Evolutionary conservation across 768 basidiomycete species (phyloP).

Genomic region (Lactifluus subvellereus): DNA sequence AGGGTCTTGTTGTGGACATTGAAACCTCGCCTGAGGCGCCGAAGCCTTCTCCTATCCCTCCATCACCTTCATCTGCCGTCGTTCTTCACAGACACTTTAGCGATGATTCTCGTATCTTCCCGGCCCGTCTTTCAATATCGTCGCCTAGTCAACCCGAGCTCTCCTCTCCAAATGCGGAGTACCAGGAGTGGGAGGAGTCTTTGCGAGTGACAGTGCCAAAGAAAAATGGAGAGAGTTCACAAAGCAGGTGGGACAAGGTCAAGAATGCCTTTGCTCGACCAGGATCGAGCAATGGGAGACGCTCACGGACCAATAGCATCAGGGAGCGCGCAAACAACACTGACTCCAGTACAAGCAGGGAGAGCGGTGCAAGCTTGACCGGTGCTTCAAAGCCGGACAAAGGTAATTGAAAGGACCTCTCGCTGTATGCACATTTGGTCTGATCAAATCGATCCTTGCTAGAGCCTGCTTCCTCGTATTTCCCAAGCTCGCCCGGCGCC

Average conservation of each 20-base stretch:
- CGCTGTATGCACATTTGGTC: background rate
- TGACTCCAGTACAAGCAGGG: conserved; percentile 34
- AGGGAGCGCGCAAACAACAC: conserved; percentile 60
- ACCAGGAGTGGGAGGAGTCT: conserved; percentile 30
- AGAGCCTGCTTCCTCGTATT: conserved; percentile 25
- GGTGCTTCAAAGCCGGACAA: conserved; percentile 18
- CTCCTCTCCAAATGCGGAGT: conserved; percentile 41
- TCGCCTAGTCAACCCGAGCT: conserved; percentile 56
- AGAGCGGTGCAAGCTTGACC: conserved; percentile 27
- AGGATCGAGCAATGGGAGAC: conserved; percentile 60
- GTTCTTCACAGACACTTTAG: conserved; percentile 39
- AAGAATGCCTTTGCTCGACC: conserved; percentile 62
- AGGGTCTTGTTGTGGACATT: conserved; percentile 57
- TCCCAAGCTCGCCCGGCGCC: conserved; percentile 49
- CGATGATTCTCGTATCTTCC: conserved; percentile 53
- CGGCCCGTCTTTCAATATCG: conserved; percentile 55
- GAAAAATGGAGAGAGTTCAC: conserved; percentile 48
- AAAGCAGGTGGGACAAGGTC: conserved; percentile 67
- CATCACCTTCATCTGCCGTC: conserved; percentile 45
- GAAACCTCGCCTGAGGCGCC: conserved; percentile 51
- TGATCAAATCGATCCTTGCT: conserved; percentile 1
- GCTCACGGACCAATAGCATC: conserved; percentile 76
- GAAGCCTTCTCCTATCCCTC: conserved; percentile 39
- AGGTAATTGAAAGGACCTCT: conserved; percentile 10
- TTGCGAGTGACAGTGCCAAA: conserved; percentile 39